These are phyloP conservation scores for Chytridium lagenaria DNA, from an alignment of 371 early-diverging fungal genomes.

Conservation along the genomic window DNA sequence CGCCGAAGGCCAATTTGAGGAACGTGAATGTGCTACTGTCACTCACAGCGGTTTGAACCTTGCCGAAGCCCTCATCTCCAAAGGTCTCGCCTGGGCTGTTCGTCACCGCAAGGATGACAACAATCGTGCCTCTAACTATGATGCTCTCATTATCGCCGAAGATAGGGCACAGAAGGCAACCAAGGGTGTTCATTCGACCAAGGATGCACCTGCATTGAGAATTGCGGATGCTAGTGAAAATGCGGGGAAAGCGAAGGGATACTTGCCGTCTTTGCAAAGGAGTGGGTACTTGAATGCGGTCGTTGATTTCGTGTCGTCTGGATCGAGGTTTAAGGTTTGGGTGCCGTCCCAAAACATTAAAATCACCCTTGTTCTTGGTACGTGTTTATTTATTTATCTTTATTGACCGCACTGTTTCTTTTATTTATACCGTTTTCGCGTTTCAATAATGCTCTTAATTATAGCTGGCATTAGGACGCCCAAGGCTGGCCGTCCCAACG, in stretches of 20 bases:
- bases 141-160: conserved; percentile 84
- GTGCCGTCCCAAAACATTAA: conserved; percentile 86
- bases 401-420: too few relatives aligned
- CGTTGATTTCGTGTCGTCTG: conserved; percentile 86
- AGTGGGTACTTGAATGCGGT: conserved; percentile 74
- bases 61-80: conserved; percentile 76
- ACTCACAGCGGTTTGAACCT: conserved; percentile 66
- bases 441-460: conserved; percentile 9
- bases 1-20: conserved; percentile 79
- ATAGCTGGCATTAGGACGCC: conserved; percentile 59
- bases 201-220: conserved; percentile 72
- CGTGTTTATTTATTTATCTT: conserved; percentile 5
- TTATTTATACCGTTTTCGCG: too few relatives aligned
- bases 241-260: conserved; percentile 82
- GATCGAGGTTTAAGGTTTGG: conserved; percentile 81
- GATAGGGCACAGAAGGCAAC: conserved; percentile 68
- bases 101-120: conserved; percentile 87
- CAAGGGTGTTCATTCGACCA: conserved; percentile 81
- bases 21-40: conserved; percentile 88
- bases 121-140: conserved; percentile 85
- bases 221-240: conserved; percentile 66
- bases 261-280: conserved; percentile 83
- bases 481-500: conserved; percentile 73
- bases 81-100: conserved; percentile 84
- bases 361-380: conserved; percentile 81